Base-by-base conservation (phyloP, 2,329 filamentous ascomycete genomes). In the Fusarium tanahbumbuense region DNA sequence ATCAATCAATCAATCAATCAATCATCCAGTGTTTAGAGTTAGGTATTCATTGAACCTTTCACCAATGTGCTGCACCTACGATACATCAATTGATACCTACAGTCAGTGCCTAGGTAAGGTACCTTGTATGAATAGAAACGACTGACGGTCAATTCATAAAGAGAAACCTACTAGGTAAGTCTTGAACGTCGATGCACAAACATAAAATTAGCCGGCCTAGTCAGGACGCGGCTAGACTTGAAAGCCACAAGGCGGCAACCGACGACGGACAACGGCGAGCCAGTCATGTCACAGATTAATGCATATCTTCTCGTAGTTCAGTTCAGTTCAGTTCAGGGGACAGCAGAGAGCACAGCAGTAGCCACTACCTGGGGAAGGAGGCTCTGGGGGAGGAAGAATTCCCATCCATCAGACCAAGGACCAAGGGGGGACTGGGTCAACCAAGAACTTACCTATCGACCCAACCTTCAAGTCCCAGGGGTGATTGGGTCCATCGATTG, bases 401-500 rank as follows among this genome's bases (percentile, higher is more conserved):
- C 18, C 34, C 18, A 18, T 37, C 34, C 34, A 37, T n/a, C 18
- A 56, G 18, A 47, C 23, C 50, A 37, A 37, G 15, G 18, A 47
- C 23, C 50, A 37, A 18, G 22, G 32, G 42, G 53, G 45, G 56
- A 30, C 49, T 30, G 27, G 37, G 22, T 30, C 22, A 50, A 50
- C 47, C 47, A 50, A 50, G 22, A 50, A 50, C 47, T 30, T 34
- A 34, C 16, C 32, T 34, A 34, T 34, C 32, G n/a, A 28, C 18
- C 20, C 12, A 56, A 16, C 22, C 44, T 25, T 48, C 53, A 66
- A 37, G 30, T 66, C 56, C 50, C 56, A 63, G 55, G 67, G 54
- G 42, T 45, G 60, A 62, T 54, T 63, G 68, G 73, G 69, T 37
- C 34, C 34, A 55, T 11, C 73, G 64, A 73, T 74, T 75, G 66